A percentile compares a stretch with the other conserved stretches of the same genome.
Evolutionary conservation across 1,139 yeast species (phyloP).

Genomic region (Tardiomyces depauwii): DNA sequence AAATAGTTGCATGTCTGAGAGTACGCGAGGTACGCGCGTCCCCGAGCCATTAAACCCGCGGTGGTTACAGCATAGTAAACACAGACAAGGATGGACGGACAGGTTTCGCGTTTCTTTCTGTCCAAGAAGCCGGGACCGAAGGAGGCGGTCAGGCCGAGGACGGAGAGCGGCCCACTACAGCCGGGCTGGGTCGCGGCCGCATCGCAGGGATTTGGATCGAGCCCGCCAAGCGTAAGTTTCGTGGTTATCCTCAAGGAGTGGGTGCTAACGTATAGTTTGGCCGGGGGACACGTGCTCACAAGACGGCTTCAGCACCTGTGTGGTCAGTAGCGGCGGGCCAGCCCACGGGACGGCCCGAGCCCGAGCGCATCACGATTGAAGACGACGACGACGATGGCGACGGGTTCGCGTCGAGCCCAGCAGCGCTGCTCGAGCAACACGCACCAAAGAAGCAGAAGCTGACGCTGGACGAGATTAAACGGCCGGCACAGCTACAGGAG

Average conservation of each 20-base stretch:
- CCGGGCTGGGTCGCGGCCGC: background rate
- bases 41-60: no score
- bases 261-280: no score
- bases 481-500: no score
- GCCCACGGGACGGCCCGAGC: background rate
- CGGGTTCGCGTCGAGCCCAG: background rate
- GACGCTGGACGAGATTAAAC: background rate
- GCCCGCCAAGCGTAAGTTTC: background rate
- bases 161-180: background rate
- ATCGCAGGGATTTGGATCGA: background rate
- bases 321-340: background rate
- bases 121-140: no score
- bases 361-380: no score
- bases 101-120: no score
- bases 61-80: background rate
- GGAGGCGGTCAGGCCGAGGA: no score
- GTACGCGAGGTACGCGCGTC: conserved; percentile 6
- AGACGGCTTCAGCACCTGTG: background rate
- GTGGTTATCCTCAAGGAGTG: background rate
- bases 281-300: background rate
- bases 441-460: background rate
- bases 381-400: background rate
- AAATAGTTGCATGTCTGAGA: background rate
- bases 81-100: background rate
- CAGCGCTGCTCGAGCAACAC: background rate